Conservation (phyloP, 345 rosid genomes). For the Eucalyptus regnans region DNA sequence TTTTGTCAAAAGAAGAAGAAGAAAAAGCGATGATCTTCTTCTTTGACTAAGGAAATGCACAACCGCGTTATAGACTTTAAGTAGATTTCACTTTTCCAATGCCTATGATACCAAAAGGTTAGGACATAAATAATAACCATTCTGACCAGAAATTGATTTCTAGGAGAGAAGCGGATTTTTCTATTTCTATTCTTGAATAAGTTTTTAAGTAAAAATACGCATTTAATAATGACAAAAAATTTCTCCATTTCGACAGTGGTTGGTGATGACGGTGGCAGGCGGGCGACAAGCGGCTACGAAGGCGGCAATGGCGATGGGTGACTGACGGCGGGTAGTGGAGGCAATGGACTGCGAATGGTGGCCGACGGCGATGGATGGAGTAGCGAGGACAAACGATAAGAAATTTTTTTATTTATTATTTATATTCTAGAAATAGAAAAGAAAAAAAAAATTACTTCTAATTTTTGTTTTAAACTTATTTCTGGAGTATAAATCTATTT, state of each 20-base stretch:
- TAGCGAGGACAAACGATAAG: rapidly evolving
- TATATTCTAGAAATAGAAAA: no score
- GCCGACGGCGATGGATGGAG: rapidly evolving
- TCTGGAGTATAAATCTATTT: no score
- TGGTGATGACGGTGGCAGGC: rapidly evolving
- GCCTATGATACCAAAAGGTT: neutral
- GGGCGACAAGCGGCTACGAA: rapidly evolving
- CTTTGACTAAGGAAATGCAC: neutral
- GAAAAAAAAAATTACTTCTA: no score
- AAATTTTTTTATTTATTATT: no score
- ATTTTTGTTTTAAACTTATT: no score
- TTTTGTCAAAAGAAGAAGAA: neutral
- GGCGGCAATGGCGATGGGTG: rapidly evolving
- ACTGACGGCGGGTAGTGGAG: rapidly evolving
- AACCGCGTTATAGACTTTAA: neutral
- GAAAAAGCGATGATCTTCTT: neutral
- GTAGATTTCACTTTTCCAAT: neutral
- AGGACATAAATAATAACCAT: rapidly evolving
- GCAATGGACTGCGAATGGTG: rapidly evolving
- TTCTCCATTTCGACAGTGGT: no score
- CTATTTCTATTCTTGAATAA: no score
- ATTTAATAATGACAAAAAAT: no score
- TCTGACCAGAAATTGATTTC: rapidly evolving
- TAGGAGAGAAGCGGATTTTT: rapidly evolving
- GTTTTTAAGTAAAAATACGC: no score